These are phyloP conservation scores for Mortierella sp. DNA, from an alignment of 371 early-diverging fungal genomes.

Conservation along the genomic window DNA sequence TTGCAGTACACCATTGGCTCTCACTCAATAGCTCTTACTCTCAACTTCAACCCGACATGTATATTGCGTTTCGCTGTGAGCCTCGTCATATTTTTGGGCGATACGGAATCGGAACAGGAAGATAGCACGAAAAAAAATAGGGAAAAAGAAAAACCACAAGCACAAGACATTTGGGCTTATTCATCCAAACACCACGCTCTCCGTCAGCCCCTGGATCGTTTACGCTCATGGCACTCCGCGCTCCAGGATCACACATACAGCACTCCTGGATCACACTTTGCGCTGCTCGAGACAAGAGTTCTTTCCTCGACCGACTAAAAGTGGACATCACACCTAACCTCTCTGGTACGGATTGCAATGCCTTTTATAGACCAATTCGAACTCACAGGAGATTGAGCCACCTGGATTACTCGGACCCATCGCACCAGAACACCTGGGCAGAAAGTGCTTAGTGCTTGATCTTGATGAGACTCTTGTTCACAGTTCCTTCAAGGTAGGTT, in stretches of 20 bases:
- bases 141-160: constrained; percentile 2
- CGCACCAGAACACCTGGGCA: constrained; percentile 67
- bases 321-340: neutral
- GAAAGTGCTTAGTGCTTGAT: constrained; percentile 90
- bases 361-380: constrained; percentile 27
- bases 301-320: neutral
- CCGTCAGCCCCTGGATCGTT: neutral
- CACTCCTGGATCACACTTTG: neutral
- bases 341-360: neutral
- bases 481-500: constrained; percentile 79
- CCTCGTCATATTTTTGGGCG: constrained; percentile 12
- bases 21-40: neutral
- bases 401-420: constrained; percentile 58
- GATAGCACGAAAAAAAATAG: neutral
- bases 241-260: neutral
- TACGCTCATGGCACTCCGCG: neutral
- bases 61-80: constrained; percentile 16
- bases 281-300: neutral
- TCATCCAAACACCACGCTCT: constrained; percentile 6
- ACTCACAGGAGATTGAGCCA: constrained; percentile 42
- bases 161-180: constrained; percentile 1
- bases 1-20: constrained; percentile 5
- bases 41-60: constrained; percentile 8
- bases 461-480: constrained; percentile 91
- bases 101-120: neutral